A percentile compares a stretch with the other conserved stretches of the same genome.
Conservation (phyloP, 805 yeast genomes). For the Candida nonsorbophila region DNA sequence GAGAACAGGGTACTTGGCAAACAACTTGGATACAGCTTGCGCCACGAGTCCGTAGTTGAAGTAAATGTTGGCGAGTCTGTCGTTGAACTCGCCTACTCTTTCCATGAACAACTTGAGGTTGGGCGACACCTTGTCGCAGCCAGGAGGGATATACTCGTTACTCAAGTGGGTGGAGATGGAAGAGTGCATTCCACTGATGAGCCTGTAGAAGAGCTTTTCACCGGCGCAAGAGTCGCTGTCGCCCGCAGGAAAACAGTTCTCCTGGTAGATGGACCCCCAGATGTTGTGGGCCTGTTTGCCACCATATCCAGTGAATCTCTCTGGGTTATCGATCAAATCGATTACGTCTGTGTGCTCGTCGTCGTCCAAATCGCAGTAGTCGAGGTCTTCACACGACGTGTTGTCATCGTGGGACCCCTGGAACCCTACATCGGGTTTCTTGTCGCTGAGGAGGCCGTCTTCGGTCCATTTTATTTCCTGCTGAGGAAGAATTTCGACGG, state of each 20-base stretch:
- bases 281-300: constrained; percentile 89
- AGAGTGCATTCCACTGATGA: constrained; percentile 92
- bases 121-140: constrained; percentile 69
- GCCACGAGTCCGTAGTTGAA: constrained; percentile 87
- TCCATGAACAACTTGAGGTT: constrained; percentile 76
- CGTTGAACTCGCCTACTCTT: constrained; percentile 86
- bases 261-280: constrained; percentile 89
- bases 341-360: constrained; percentile 75
- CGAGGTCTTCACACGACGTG: constrained; percentile 40
- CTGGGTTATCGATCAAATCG: constrained; percentile 84
- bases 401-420: constrained; percentile 1
- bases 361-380: constrained; percentile 66
- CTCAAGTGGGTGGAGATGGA: constrained; percentile 91
- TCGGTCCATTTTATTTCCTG: constrained; percentile 58
- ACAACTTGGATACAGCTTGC: constrained; percentile 67
- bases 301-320: constrained; percentile 92
- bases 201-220: constrained; percentile 79
- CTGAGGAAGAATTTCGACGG: constrained; percentile 67
- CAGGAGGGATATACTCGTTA: constrained; percentile 66
- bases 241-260: constrained; percentile 70
- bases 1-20: constrained; percentile 18
- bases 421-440: constrained; percentile 4
- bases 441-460: constrained; percentile 8
- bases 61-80: constrained; percentile 82
- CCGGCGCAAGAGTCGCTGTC: constrained; percentile 60